Base-by-base conservation (phyloP, 2,329 filamentous ascomycete species). In the Allantophomopsis cytisporea region DNA sequence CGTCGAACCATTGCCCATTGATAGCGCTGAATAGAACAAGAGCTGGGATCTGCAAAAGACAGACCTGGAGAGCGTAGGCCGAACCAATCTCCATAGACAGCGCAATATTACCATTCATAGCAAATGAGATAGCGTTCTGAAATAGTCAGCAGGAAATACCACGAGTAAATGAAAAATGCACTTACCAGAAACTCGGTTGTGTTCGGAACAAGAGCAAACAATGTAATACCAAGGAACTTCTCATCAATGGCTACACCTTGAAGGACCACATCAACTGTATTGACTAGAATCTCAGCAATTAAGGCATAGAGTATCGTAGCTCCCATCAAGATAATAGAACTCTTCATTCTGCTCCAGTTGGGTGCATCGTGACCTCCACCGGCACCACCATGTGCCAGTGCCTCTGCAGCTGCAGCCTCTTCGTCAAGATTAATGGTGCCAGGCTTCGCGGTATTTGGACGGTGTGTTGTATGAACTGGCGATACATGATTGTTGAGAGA, bases 21-120 rank as follows among this genome's bases (percentile, higher is more conserved):
- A 89, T 58, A 8, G 86, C 88, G 43, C 84, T 93, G 68, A 89
- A 98, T 33, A 94, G 69, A 1, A 98, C 89, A 2, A 98, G 68
- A 1, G 87, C 87, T 0, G 91, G 91, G 15, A 96, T 88, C 56
- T 98, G 91, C 15, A 98, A 70, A 20, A 98, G 70, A 56, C 89
- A 95, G 37, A 98, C 91, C 60, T 98, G 91, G 34, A 98, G 68
- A 2, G 91, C 91, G 55, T 98, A 98, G 2, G 89, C 89, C 1
- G 88, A 95, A 49, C 91, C 91, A 50, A 98, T 98, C 56, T 98
- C 91, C 91, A 98, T 98, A 31, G 87, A 95, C 14, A 98, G 66
- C 0, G 91, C 91, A 59, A 98, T 96, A 59, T 98, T 98, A 43
- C 91, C 91, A 55, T 98, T 96, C 89, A 98, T 98, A 39, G 91